Base-by-base conservation (phyloP, 345 rosid species). In the Gossypium bickii region DNA sequence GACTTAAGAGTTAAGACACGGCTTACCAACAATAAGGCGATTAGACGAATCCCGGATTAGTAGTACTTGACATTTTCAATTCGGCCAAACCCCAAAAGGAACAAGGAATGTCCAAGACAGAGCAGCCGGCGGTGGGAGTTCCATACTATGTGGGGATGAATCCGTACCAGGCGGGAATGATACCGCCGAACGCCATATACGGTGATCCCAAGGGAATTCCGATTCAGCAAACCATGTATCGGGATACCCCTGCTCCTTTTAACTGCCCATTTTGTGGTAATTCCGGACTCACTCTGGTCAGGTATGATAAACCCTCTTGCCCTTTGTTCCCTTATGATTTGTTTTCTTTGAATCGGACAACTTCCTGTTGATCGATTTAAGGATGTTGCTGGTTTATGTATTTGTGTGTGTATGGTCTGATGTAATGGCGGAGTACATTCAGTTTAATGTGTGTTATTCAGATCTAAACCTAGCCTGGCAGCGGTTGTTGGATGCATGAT, bases 221-320 rank as follows among this genome's bases (percentile, higher is more conserved):
- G 73, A 85, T 95, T 74, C 93, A 91, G 9, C 98, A 90, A 85
- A 95, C 98, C 43, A 79, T 93, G 76, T 91, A 83, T 80, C 86
- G 96, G 7, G 98, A 93, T 76, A 92, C 98, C 38, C 96, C 97
- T 72, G 99, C 99, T 74, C 99, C 99, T 29, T 93, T 95, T 77
- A 89, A 81, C 82, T 93, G 99, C 77, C 78, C 76, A 47, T 76
- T 49, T 81, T 93, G 99, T 70, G 98, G 98, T 44, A 83, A 67
- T 48, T 80, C 97, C 68, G 98, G 98, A 12, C 84, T 95, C 81
- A 91, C 99, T 79, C 1, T 71, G 60, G 84, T 93, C 83, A 88
- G 89, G 99, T 93, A 16, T 17, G 9, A 34, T 34, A 57, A 44
- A 29, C 27, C 41, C n/a, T 29, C n/a, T 29, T 3, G 20, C 10